These are phyloP conservation scores for Trichoderma orchidacearum DNA, from an alignment of 495 filamentous ascomycete species.

Conservation along the genomic window DNA sequence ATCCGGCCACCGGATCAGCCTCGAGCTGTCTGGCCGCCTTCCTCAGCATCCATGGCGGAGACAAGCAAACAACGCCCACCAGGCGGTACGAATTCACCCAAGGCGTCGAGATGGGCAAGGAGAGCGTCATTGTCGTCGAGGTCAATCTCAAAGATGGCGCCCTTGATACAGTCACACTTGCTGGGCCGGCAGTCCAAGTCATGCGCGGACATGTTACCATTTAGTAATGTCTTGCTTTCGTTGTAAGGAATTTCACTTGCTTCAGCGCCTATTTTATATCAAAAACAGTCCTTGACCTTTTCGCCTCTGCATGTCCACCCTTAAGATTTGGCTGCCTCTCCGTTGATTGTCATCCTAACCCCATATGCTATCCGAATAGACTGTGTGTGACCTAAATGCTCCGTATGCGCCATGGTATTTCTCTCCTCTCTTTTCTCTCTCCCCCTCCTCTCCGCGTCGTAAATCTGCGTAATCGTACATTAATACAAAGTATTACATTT, in stretches of 20 bases:
- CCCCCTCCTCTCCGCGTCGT: background rate
- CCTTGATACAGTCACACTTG: slow-evolving; percentile 38
- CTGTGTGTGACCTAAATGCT: background rate
- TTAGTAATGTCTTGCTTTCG: slow-evolving; percentile 9
- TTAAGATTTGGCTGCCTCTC: background rate
- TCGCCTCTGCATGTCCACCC: background rate
- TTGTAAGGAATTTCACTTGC: background rate
- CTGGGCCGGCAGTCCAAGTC: slow-evolving; percentile 43
- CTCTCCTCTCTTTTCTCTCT: too few species aligned
- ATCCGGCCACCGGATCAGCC: slow-evolving; percentile 57
- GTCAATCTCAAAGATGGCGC: slow-evolving; percentile 22
- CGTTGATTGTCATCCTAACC: background rate
- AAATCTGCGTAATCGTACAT: background rate
- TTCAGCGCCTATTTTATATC: background rate
- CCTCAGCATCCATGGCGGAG: slow-evolving; percentile 32
- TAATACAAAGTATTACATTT: slow-evolving; percentile 1
- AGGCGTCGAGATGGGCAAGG: slow-evolving; percentile 67
- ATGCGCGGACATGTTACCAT: slow-evolving; percentile 29
- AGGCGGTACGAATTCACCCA: slow-evolving; percentile 45
- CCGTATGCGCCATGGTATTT: background rate
- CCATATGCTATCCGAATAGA: background rate
- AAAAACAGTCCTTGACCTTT: background rate
- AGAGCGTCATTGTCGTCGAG: slow-evolving; percentile 39
- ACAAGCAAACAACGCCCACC: slow-evolving; percentile 5
- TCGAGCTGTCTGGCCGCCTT: slow-evolving; percentile 42